Base-by-base conservation (phyloP, 345 rosid genomes). In the Eucalyptus tenuipes region DNA sequence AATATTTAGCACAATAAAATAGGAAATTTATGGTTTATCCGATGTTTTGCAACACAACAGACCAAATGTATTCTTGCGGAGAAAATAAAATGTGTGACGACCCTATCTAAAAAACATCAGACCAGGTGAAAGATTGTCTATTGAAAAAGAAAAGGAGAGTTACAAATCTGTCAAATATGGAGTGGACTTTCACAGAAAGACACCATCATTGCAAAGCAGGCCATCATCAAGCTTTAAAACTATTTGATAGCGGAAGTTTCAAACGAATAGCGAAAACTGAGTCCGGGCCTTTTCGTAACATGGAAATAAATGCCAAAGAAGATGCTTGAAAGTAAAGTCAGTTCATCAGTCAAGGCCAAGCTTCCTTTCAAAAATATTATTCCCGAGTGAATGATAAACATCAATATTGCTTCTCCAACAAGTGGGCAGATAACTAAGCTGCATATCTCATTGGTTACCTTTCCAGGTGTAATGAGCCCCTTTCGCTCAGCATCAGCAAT, bases 401-500 rank as follows among this genome's bases (percentile, higher is more conserved):
- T 40, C 47, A 20, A 40, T 68, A 33, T 71, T 79, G 48, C 89
- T 31, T 71, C 55, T 49, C 47, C 20, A 37, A 27, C 81, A 44
- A 27, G 79, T 18, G 22, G 5, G 57, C 42, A 87, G 14, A 55
- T 64, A 33, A 57, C 33, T 14, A 66, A 88, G 87, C 52, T 80
- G 61, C 37, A 82, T 71, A 86, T 31, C 88, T 14, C 50, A 87
- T n/a, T 84, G 50, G 90, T 89, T 91, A 97, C 99, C 99, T 96
- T 95, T 90, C 98, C 99, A 80, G 99, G 97, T 40, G 94, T 68
- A 89, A 97, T 97, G 57, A 93, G 81, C 64, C 97, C 98, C 90
- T 89, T 95, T 87, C 94, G 93, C 94, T 97, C 99, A 61, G 99
- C 99, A 92, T 97, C 99, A 89, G 91, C 82, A 89, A 97, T 95